Evolutionary conservation across 805 yeast genomes (phyloP), one percentile per base, ranked within the genome.

Genomic region (Candida mattraensis): DNA sequence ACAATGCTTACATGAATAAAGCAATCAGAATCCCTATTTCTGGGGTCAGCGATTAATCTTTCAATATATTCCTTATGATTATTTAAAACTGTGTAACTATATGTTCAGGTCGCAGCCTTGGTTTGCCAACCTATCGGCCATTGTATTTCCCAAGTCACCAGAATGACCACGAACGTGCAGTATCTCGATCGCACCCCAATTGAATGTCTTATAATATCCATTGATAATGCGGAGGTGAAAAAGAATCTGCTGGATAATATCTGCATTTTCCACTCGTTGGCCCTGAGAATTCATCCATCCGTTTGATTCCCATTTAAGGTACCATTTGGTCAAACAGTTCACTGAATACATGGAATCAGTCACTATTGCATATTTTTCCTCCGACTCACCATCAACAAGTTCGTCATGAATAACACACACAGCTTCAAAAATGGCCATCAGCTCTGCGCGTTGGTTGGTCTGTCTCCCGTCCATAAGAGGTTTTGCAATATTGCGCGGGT

Each of bases 381-480:
- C 48, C 0, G 44, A 29, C 2, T 42, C 24, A 16, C 53, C 45
- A 8, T 42, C 32, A 3, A 51, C 46, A 37, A 69, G 54, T 16
- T 67, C 72, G 2, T 40, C 18, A 1, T 44, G 30, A 12, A 80
- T 67, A 5, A 51, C 47, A 5, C 55, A 54, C 39, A 84, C 53
- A 0, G 93, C 94, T 21, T 66, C 66, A 5, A 61, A 53, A 13
- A 84, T 69, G 0, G 95, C 96, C 10, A 64, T 56, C 8, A 88
- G 69, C 58, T 89, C 97, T 1, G 95, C 93, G 25, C 86, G 62
- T 46, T 85, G 88, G 49, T 87, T 88, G 1, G 95, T 86, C 21
- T 80, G 87, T 3, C 51, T 51, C 3, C 54, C 57, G 2, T 65
- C 69, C 2, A n/a, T 26, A 17, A 87, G 63, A 0, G 81, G 75